Evolutionary conservation across 164 flowering plant genomes (phyloP), one percentile per base, ranked within the genome.

Genomic region (grape (Vitis vinifera)): DNA sequence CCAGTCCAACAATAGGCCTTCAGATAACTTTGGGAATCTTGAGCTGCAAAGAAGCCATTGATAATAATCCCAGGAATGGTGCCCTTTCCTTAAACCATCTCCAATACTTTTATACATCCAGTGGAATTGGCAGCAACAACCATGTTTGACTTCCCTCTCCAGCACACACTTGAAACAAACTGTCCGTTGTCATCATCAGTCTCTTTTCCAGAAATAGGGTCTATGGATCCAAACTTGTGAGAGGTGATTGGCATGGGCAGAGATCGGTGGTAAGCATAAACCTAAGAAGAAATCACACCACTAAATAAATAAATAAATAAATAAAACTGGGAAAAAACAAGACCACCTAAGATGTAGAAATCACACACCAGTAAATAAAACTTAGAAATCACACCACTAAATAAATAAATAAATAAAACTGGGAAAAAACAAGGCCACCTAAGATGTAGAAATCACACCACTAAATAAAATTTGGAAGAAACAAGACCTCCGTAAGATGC

Each of bases 141-240:
- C 84, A 76, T 88, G 80, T 89, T 84, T 49, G 99, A 89, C 67
- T 89, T 91, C 59, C 80, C 80, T 78, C 87, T 88, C 95, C 98
- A 95, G 73, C 98, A 95, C 37, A 95, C 97, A 78, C 97, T 91
- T 2, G 99, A 93, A 62, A 93, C 97, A 80, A 96, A 96, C 77
- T 82, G 96, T 31, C 92, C 93, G 66, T 80, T 85, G 77, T 87
- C 92, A 65, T 96, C 97, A 59, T 83, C 83, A 31, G 87, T 87
- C 80, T 96, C 98, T 73, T 83, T 86, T 52, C 97, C 99, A 59
- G 97, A 85, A 53, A 93, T 80, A 44, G 94, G 89, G 81, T 93
- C 97, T 27, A 89, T 79, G 49, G 93, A 89, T 13, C 99, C 99
- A 87, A 91, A 95, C 76, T 90, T 89, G 87, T 87, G 81, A 52